Conservation (phyloP, 306 rosid genomes). For the Vicia faba region DNA sequence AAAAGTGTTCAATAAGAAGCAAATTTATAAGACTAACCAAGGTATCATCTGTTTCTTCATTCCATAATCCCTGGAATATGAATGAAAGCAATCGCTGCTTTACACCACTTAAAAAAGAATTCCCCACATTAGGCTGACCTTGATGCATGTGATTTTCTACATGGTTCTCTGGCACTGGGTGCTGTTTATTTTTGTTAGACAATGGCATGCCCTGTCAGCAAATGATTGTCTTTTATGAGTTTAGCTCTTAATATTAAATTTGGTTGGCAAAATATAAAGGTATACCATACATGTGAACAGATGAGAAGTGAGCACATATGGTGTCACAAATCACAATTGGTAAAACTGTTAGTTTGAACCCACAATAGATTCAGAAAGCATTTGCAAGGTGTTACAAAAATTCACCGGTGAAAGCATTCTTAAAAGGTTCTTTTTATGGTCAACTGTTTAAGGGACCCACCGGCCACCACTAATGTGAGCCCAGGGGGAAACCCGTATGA, state of each 20-base stretch:
- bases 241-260: conserved; percentile 39
- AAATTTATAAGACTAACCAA: conserved; percentile 64
- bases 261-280: conserved; percentile 5
- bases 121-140: conserved; percentile 51
- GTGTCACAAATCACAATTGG: conserved; percentile 10
- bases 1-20: conserved; percentile 27
- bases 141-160: conserved; percentile 58
- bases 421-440: neutral
- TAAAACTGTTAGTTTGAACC: conserved; percentile 29
- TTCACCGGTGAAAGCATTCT: conserved; percentile 14
- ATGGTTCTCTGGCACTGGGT: conserved; percentile 51
- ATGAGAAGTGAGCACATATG: conserved; percentile 15
- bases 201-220: conserved; percentile 59
- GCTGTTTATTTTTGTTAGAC: conserved; percentile 53
- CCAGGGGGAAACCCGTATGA: neutral
- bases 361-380: too few relatives aligned
- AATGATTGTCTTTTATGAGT: conserved; percentile 36
- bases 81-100: conserved; percentile 95
- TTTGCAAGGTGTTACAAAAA: too few relatives aligned
- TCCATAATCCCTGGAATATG: conserved; percentile 83
- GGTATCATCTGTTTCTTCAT: conserved; percentile 78
- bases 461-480: conserved; percentile 11
- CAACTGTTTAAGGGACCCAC: neutral
- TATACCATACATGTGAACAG: neutral
- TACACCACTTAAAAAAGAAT: conserved; percentile 71